Conservation (phyloP, 2,329 filamentous ascomycete genomes). For the Elsinoe necatrix region DNA sequence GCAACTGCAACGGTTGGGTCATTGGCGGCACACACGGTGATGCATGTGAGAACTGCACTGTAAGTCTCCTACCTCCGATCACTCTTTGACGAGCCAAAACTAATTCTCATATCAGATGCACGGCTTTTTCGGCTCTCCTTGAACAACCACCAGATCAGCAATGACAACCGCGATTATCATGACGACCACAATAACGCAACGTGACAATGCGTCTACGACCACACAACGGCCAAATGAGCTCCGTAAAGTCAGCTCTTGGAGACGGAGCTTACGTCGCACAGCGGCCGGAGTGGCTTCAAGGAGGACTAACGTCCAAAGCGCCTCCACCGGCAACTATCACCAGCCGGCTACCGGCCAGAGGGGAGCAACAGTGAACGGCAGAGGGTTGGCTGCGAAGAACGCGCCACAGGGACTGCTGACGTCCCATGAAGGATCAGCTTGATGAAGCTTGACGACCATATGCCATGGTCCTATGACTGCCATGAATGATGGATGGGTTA, state of each 20-base stretch:
- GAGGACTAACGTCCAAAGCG: not conserved
- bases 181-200: conserved; percentile 3
- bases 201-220: conserved; percentile 3
- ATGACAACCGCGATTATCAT: conserved; percentile 3
- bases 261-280: conserved; percentile 8
- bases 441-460: not conserved
- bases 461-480: not conserved
- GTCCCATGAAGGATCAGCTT: not conserved
- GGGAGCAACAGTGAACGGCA: not conserved
- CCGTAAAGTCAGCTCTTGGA: not conserved
- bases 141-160: conserved; percentile 13
- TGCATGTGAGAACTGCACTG: conserved; percentile 27
- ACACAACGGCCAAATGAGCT: conserved; percentile 11
- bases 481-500: not conserved
- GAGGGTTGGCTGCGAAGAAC: not conserved
- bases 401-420: conserved; percentile 3
- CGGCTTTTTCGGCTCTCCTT: conserved; percentile 20
- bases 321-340: not conserved
- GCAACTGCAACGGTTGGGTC: conserved; percentile 31
- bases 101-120: conserved; percentile 5
- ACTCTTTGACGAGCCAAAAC: not conserved
- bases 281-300: not conserved
- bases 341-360: not conserved
- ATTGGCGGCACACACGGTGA: conserved; percentile 28
- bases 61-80: conserved; percentile 16